These are phyloP conservation scores for Trifolium fragiferum DNA, from an alignment of 306 rosid genomes.

Conservation along the genomic window DNA sequence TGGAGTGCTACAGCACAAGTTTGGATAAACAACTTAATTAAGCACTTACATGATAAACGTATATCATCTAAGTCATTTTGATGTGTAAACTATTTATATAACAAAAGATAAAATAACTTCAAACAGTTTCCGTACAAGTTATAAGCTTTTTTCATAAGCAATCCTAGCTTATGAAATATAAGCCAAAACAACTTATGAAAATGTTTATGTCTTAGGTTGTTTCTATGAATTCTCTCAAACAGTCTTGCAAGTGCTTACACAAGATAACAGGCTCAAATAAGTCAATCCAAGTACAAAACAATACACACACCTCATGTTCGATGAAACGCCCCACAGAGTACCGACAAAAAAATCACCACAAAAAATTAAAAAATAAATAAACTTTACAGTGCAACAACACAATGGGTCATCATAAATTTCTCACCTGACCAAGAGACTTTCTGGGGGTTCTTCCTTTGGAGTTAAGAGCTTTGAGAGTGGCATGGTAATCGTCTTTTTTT, in stretches of 20 bases:
- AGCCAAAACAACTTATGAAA: not conserved
- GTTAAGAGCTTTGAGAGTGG: conserved; percentile 83
- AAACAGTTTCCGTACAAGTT: too few species aligned
- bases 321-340: conserved; percentile 38
- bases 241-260: not conserved
- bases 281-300: not conserved
- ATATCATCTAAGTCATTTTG: not conserved
- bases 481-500: conserved; percentile 68
- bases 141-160: not conserved
- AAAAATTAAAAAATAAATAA: conserved; percentile 1
- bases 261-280: not conserved
- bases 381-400: not conserved
- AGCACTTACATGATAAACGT: not conserved
- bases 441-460: conserved; percentile 85
- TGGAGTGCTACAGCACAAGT: not conserved
- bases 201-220: not conserved
- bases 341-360: not conserved
- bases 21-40: not conserved
- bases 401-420: conserved; percentile 4
- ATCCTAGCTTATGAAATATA: not conserved
- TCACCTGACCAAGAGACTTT: conserved; percentile 91
- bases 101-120: not conserved
- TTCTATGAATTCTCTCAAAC: not conserved
- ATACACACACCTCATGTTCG: conserved; percentile 36
- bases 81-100: not conserved